phyloP scores from a whole-genome alignment of 2,329 filamentous ascomycete genomes.

The Colletotrichum graminicola region DNA sequence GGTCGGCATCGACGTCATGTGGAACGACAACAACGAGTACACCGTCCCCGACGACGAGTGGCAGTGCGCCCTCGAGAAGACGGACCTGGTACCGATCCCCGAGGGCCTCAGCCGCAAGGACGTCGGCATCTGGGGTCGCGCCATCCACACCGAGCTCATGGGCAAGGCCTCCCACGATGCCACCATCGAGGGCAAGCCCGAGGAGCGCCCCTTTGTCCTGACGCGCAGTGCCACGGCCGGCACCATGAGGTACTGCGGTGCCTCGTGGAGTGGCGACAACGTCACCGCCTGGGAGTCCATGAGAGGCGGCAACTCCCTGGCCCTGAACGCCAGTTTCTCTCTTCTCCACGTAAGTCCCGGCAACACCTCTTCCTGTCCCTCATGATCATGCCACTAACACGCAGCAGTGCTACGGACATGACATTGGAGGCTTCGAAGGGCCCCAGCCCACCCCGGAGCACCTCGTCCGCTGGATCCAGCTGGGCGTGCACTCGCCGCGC shows the following conservation, averaged over 20 bases:
- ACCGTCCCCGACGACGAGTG: slow-evolving; percentile 75
- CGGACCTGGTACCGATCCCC: slow-evolving; percentile 51
- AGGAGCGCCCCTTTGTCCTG: slow-evolving; percentile 74
- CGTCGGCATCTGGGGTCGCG: slow-evolving; percentile 77
- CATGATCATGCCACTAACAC: background rate
- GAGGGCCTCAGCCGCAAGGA: slow-evolving; percentile 56
- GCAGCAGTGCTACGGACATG: slow-evolving; percentile 73
- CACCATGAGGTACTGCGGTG: slow-evolving; percentile 77
- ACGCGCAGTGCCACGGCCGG: slow-evolving; percentile 79
- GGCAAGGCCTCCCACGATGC: slow-evolving; percentile 79
- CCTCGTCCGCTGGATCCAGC: slow-evolving; percentile 79
- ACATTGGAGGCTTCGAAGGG: slow-evolving; percentile 82
- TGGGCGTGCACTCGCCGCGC: slow-evolving; percentile 76
- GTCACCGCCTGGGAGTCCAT: slow-evolving; percentile 80
- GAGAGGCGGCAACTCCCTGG: slow-evolving; percentile 78
- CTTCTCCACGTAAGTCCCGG: slow-evolving; percentile 66
- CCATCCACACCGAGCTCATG: slow-evolving; percentile 77
- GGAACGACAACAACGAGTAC: slow-evolving; percentile 87
- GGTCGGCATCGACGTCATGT: slow-evolving; percentile 78
- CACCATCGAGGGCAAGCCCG: slow-evolving; percentile 68
- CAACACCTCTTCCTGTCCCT: background rate
- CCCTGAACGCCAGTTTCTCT: slow-evolving; percentile 75
- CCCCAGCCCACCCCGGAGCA: slow-evolving; percentile 79
- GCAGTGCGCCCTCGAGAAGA: slow-evolving; percentile 67
- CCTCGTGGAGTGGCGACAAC: slow-evolving; percentile 82